Percentiles rank a stretch among this genome's conserved stretches.
phyloP scores from a whole-genome alignment of 495 filamentous ascomycete species.

The Penicillium macrosclerotiorum region DNA sequence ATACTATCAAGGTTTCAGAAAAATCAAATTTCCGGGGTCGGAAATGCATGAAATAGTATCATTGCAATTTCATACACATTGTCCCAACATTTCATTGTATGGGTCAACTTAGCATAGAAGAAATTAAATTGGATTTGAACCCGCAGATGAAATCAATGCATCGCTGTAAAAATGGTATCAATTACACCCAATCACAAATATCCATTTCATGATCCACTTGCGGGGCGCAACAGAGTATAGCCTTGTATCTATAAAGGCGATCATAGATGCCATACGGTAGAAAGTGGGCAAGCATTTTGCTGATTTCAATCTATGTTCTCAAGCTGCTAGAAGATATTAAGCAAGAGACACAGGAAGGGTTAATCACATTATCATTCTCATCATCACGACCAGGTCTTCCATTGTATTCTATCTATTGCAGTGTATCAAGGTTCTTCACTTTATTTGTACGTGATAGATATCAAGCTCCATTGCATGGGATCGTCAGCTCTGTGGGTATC shows the following conservation, averaged over 20 bases:
- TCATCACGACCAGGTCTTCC: not conserved
- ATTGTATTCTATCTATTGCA: not conserved
- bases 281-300: not conserved
- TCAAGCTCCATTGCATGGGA: not conserved
- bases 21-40: too few species aligned
- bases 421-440: not conserved
- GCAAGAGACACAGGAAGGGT: too few species aligned
- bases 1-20: not conserved
- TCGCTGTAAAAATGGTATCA: not conserved
- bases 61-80: too few species aligned
- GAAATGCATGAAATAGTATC: too few species aligned
- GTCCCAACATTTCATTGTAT: too few species aligned
- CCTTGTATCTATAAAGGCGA: not conserved
- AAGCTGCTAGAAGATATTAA: not conserved
- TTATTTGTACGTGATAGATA: not conserved
- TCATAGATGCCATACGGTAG: not conserved
- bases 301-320: not conserved
- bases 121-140: too few species aligned
- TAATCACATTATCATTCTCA: not conserved
- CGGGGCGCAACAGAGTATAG: not conserved
- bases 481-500: constrained; percentile 3
- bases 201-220: not conserved
- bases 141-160: too few species aligned
- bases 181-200: not conserved
- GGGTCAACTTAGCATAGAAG: too few species aligned